Conservation (phyloP, 2,329 filamentous ascomycete genomes). For the Biscogniauxia marginata region DNA sequence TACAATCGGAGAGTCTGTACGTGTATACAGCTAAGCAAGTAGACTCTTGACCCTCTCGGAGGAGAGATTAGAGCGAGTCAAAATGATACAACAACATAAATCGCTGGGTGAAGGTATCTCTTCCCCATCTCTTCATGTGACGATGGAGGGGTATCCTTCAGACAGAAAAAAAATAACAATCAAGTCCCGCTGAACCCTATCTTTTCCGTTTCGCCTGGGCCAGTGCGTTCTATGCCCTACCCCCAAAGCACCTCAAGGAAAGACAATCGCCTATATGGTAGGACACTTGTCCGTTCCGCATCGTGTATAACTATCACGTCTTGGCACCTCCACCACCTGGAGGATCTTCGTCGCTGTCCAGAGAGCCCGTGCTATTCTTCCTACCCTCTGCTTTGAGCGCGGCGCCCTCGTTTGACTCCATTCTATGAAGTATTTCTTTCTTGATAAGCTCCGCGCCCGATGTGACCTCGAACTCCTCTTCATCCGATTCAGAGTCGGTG, state of each 20-base stretch:
- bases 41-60: background rate
- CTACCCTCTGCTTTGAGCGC: conserved; percentile 28
- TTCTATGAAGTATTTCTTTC: conserved; percentile 38
- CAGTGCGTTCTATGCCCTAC: background rate
- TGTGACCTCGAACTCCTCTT: conserved; percentile 43
- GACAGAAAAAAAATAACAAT: background rate
- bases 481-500: conserved; percentile 36
- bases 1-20: background rate
- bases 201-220: background rate
- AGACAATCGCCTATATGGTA: conserved; percentile 1
- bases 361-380: conserved; percentile 34
- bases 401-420: conserved; percentile 34
- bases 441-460: conserved; percentile 41
- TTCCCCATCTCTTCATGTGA: background rate
- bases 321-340: conserved; percentile 34
- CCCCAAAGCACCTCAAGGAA: background rate
- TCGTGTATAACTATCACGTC: conserved; percentile 23
- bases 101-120: background rate
- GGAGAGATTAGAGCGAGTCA: background rate
- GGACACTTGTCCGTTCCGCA: conserved; percentile 12
- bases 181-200: background rate
- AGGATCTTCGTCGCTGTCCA: conserved; percentile 36
- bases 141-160: background rate
- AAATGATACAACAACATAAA: background rate
- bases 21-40: background rate